phyloP scores from a whole-genome alignment of 441 rosid species.

The Jatropha multifida region DNA sequence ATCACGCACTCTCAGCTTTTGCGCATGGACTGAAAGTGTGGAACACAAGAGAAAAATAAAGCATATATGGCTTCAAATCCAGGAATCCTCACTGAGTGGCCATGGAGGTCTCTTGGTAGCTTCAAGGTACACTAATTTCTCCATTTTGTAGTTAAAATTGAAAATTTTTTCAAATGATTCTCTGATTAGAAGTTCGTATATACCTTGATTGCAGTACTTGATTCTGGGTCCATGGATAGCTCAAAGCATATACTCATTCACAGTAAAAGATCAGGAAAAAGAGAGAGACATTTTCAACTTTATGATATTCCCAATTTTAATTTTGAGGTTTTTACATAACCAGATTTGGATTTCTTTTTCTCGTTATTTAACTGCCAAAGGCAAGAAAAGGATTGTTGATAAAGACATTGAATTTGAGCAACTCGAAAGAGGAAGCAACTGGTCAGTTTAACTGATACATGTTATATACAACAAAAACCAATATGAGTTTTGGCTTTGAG shows the following conservation, averaged over 20 bases:
- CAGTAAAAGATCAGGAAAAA: conserved; percentile 21
- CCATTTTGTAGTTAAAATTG: too few relatives aligned
- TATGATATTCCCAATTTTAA: conserved; percentile 44
- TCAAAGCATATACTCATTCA: conserved; percentile 42
- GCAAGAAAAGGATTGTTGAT: not conserved
- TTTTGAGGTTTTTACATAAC: conserved; percentile 51
- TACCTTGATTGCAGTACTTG: conserved; percentile 31
- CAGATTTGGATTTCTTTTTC: conserved; percentile 65
- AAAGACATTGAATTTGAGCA: not conserved
- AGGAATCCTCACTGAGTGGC: conserved; percentile 25
- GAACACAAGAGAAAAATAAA: too few relatives aligned
- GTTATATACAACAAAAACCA: not conserved
- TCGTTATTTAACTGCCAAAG: conserved; percentile 31
- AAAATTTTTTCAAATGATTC: too few relatives aligned
- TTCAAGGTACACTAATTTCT: conserved; percentile 17
- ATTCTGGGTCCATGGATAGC: conserved; percentile 56
- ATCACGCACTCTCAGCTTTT: too few relatives aligned
- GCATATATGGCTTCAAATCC: conserved; percentile 20
- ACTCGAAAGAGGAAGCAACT: not conserved
- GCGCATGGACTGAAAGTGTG: too few relatives aligned
- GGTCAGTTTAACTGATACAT: not conserved
- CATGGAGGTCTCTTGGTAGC: conserved; percentile 22
- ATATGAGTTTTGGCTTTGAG: too few relatives aligned
- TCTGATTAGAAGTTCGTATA: too few relatives aligned
- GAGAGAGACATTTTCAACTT: conserved; percentile 37